These are phyloP conservation scores for Aspergillus tamarii DNA, from an alignment of 2,329 filamentous ascomycete species.

Conservation along the genomic window DNA sequence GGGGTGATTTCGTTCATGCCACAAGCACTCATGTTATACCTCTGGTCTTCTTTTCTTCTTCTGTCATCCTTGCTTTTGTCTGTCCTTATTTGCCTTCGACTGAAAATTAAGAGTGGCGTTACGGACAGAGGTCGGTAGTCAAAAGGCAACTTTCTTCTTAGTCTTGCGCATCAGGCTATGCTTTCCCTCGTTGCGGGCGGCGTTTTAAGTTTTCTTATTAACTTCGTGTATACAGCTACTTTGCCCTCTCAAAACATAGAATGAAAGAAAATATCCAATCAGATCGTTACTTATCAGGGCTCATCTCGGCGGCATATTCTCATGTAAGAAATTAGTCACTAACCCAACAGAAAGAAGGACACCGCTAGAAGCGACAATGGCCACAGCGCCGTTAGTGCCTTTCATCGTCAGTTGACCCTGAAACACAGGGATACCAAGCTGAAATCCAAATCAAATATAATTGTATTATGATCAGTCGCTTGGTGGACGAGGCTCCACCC, in stretches of 20 bases:
- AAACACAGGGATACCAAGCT: background rate
- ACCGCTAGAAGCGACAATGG: background rate
- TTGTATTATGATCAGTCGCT: slow-evolving; percentile 20
- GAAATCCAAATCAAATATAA: background rate
- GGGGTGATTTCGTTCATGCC: background rate
- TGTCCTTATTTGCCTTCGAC: background rate
- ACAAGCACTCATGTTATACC: background rate
- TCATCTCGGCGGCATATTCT: background rate
- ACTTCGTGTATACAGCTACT: background rate
- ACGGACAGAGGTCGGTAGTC: background rate
- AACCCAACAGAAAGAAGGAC: background rate
- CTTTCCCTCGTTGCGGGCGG: background rate
- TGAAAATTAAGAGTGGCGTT: background rate
- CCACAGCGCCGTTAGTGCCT: background rate
- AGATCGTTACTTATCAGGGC: background rate
- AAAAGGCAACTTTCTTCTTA: background rate
- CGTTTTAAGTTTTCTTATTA: background rate
- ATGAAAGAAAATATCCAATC: background rate
- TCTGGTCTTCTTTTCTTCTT: background rate
- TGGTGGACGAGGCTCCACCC: slow-evolving; percentile 58
- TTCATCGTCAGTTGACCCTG: background rate
- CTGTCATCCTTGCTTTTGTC: background rate
- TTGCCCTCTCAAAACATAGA: background rate
- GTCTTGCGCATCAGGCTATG: background rate
- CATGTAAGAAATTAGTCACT: background rate